Evolutionary conservation across 148 eudicot genomes (phyloP).

Genomic region (Silene uniflora): DNA sequence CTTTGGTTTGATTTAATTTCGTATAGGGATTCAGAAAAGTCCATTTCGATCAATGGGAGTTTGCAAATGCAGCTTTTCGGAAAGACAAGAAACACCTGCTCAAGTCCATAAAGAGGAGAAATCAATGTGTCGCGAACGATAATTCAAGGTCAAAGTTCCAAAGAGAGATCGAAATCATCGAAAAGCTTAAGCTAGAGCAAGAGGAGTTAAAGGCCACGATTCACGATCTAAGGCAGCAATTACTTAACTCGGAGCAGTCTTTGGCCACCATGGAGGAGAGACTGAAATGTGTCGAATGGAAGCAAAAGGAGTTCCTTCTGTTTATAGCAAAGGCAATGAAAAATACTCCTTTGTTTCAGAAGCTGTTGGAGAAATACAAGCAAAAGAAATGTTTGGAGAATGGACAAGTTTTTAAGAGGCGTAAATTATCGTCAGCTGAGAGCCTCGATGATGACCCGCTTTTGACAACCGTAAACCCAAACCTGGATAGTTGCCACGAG

Average conservation of each 20-base stretch:
- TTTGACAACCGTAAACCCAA: not conserved
- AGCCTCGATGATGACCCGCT: not conserved
- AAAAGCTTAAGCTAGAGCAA: slow-evolving; percentile 45
- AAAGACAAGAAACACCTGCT: slow-evolving; percentile 60
- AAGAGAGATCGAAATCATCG: slow-evolving; percentile 40
- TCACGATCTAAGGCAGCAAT: slow-evolving; percentile 45
- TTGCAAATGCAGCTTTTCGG: slow-evolving; percentile 57
- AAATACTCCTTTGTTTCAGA: slow-evolving; percentile 33
- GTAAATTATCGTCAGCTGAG: slow-evolving; percentile 29
- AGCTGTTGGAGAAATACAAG: slow-evolving; percentile 34
- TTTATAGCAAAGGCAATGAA: slow-evolving; percentile 53
- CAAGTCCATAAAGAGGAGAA: slow-evolving; percentile 54
- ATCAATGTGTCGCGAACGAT: slow-evolving; percentile 26
- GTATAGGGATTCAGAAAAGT: slow-evolving; percentile 70
- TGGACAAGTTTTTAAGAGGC: slow-evolving; percentile 42
- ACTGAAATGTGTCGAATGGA: slow-evolving; percentile 34
- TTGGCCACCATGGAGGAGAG: slow-evolving; percentile 47
- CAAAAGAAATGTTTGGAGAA: slow-evolving; percentile 30
- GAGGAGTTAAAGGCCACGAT: slow-evolving; percentile 41
- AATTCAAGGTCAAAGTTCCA: slow-evolving; percentile 6
- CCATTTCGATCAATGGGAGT: slow-evolving; percentile 70
- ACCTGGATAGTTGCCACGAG: slow-evolving; percentile 1
- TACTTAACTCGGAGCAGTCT: slow-evolving; percentile 35
- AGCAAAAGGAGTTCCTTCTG: slow-evolving; percentile 39
- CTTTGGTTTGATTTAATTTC: not conserved